Conservation (phyloP, 2,329 filamentous ascomycete species). For the Fusarium piperis region DNA sequence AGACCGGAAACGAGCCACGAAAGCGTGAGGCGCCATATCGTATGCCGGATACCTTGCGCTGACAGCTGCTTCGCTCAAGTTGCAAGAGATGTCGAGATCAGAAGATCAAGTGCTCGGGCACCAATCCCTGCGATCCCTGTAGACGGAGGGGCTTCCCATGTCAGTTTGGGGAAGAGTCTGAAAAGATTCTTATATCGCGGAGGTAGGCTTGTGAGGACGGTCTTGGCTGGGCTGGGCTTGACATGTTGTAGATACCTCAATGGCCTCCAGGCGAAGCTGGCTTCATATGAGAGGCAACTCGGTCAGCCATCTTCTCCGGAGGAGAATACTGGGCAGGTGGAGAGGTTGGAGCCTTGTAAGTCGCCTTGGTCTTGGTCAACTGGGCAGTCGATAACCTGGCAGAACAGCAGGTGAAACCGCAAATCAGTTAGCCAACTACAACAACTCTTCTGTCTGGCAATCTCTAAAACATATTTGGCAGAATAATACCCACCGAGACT, state of each 20-base stretch:
- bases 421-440: neutral
- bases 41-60: neutral
- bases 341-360: neutral
- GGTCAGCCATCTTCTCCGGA: neutral
- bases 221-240: neutral
- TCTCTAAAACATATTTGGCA: neutral
- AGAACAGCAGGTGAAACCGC: neutral
- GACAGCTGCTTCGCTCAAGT: neutral
- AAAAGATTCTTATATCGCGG: neutral
- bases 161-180: neutral
- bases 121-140: neutral
- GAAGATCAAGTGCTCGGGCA: neutral
- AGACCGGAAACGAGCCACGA: neutral
- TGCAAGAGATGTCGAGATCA: neutral
- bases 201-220: neutral
- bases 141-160: neutral
- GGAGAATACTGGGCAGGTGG: neutral
- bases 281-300: neutral
- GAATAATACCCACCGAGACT: neutral
- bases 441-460: fast-evolving
- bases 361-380: neutral
- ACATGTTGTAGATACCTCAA: neutral
- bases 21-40: neutral
- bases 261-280: neutral
- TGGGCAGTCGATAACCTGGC: neutral